Conservation (phyloP, 2,329 filamentous ascomycete species). For the Capronia americana region DNA sequence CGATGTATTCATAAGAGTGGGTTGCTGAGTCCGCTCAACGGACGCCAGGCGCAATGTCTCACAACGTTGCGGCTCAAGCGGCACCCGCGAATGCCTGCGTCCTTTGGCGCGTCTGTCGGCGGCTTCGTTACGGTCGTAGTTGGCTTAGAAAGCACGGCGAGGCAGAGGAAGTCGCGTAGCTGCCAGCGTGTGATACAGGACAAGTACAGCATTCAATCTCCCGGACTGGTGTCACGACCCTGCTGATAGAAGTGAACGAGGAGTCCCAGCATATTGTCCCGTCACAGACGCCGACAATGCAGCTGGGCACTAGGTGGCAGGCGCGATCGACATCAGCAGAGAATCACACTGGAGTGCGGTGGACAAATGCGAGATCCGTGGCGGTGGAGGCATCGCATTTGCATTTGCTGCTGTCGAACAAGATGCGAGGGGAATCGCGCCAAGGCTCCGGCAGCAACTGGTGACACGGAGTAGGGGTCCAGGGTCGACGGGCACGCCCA, state of each 20-base stretch:
- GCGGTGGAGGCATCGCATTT: not conserved
- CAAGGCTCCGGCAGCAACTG: conserved; percentile 6
- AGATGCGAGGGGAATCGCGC: conserved; percentile 7
- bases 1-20: conserved; percentile 26
- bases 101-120: conserved; percentile 5
- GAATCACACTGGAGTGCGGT: not conserved
- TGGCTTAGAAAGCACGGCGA: conserved; percentile 8
- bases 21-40: conserved; percentile 16
- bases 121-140: conserved; percentile 12
- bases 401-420: not conserved
- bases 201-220: conserved; percentile 30
- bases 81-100: conserved; percentile 12
- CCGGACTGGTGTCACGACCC: conserved; percentile 33
- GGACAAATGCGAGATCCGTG: not conserved
- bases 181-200: not conserved
- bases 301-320: conserved; percentile 23
- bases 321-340: conserved; percentile 14
- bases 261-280: conserved; percentile 32
- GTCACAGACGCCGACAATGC: conserved; percentile 25
- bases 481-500: conserved; percentile 1
- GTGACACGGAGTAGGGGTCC: not conserved
- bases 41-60: conserved; percentile 17
- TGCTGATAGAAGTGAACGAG: conserved; percentile 19
- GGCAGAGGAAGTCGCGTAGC: not conserved
- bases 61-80: conserved; percentile 16